These are phyloP conservation scores for Yamadazyma akitaensis DNA, from an alignment of 805 yeast genomes.

Conservation along the genomic window DNA sequence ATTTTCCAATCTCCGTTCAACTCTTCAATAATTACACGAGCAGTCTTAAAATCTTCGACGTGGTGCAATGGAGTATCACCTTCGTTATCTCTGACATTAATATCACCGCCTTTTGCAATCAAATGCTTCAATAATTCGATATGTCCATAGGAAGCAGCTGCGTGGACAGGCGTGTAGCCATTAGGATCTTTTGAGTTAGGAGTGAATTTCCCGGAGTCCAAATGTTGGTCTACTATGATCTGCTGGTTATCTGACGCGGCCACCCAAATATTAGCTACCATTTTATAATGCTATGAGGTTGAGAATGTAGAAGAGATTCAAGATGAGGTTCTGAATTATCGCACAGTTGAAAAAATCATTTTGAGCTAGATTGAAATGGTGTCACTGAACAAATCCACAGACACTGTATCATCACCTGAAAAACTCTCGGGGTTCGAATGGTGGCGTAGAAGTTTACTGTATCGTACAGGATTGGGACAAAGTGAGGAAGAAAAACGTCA, in stretches of 20 bases:
- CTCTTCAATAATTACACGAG: conserved; percentile 62
- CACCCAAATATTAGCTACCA: conserved; percentile 78
- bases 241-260: conserved; percentile 86
- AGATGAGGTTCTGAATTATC: conserved; percentile 1
- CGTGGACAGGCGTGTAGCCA: conserved; percentile 96
- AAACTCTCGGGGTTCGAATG: conserved; percentile 59
- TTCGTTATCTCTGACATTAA: conserved; percentile 78
- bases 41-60: conserved; percentile 67
- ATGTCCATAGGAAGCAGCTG: conserved; percentile 94
- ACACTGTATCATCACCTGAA: conserved; percentile 25
- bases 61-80: conserved; percentile 97
- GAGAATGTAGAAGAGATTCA: neutral
- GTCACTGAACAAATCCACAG: neutral
- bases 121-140: conserved; percentile 59
- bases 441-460: conserved; percentile 75
- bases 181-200: conserved; percentile 82
- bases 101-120: conserved; percentile 63
- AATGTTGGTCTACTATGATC: conserved; percentile 51
- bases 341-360: neutral
- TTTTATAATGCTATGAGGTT: conserved; percentile 7
- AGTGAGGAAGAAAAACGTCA: conserved; percentile 47
- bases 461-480: conserved; percentile 67
- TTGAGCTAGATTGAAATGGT: neutral
- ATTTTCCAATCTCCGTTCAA: conserved; percentile 62
- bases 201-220: conserved; percentile 48